Evolutionary conservation across 768 basidiomycete species (phyloP).

Genomic region (Boletellus sp.): DNA sequence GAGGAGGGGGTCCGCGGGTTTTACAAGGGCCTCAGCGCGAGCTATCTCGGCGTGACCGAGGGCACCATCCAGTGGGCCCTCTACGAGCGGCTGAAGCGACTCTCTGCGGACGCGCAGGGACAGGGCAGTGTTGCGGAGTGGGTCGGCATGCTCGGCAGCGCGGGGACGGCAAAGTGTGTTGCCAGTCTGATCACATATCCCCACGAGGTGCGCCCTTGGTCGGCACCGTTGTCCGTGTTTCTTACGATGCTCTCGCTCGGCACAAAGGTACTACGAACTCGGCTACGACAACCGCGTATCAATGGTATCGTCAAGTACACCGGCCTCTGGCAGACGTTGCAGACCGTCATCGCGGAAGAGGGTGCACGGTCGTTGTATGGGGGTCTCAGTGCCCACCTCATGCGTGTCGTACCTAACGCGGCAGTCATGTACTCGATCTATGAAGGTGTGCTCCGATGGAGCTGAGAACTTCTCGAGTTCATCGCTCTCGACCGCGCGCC

Average conservation of each 20-base stretch:
- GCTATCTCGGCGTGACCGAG: conserved; percentile 94
- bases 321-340: conserved; percentile 80
- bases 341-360: conserved; percentile 84
- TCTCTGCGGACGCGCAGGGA: conserved; percentile 53
- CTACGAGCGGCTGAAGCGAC: conserved; percentile 85
- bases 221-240: background rate
- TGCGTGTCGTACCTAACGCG: conserved; percentile 97
- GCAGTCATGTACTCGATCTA: conserved; percentile 97
- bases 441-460: conserved; percentile 75
- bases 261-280: conserved; percentile 80
- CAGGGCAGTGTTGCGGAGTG: conserved; percentile 62
- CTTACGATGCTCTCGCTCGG: conserved; percentile 1
- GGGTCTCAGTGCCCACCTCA: conserved; percentile 89
- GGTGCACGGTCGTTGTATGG: conserved; percentile 84
- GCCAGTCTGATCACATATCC: conserved; percentile 97
- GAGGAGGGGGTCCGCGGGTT: conserved; percentile 85
- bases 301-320: conserved; percentile 80
- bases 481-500: background rate
- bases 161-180: conserved; percentile 89
- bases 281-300: conserved; percentile 83
- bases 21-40: conserved; percentile 93
- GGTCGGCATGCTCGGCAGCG: conserved; percentile 81
- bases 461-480: background rate
- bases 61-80: conserved; percentile 96
- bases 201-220: conserved; percentile 68